Evolutionary conservation across 768 basidiomycete genomes (phyloP).

Genomic region (Pleurotus tuoliensis): DNA sequence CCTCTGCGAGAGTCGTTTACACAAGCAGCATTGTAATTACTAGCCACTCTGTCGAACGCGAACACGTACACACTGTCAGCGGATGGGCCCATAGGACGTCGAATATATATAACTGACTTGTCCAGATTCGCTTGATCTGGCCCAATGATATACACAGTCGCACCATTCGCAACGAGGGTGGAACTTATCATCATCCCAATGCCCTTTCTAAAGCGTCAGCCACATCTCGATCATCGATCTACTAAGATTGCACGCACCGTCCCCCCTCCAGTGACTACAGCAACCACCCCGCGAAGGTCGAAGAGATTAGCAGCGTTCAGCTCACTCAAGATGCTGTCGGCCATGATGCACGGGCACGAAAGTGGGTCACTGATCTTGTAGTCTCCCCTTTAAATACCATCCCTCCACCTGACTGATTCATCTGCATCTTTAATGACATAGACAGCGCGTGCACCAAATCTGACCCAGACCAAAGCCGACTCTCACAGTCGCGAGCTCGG

Average conservation of each 20-base stretch:
- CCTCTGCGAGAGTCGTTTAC: conserved; percentile 24
- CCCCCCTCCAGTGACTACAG: conserved; percentile 42
- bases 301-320: too few species aligned
- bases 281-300: conserved; percentile 5
- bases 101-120: conserved; percentile 16
- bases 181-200: conserved; percentile 48
- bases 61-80: neutral
- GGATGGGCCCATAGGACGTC: too few species aligned
- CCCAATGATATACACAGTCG: conserved; percentile 45
- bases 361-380: too few species aligned
- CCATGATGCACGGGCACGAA: too few species aligned
- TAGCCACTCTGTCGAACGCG: conserved; percentile 21
- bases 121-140: conserved; percentile 36
- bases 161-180: conserved; percentile 43
- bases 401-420: too few species aligned
- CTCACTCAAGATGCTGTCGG: too few species aligned
- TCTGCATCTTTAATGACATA: too few species aligned
- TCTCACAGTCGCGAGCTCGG: too few species aligned
- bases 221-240: neutral
- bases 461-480: too few species aligned
- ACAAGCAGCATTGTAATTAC: conserved; percentile 33
- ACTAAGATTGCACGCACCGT: conserved; percentile 23
- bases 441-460: too few species aligned
- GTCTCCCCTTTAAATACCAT: too few species aligned
- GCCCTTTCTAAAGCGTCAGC: conserved; percentile 22